These are phyloP conservation scores for Ustilago loliicola DNA, from an alignment of 1,284 basidiomycete species.

Conservation along the genomic window DNA sequence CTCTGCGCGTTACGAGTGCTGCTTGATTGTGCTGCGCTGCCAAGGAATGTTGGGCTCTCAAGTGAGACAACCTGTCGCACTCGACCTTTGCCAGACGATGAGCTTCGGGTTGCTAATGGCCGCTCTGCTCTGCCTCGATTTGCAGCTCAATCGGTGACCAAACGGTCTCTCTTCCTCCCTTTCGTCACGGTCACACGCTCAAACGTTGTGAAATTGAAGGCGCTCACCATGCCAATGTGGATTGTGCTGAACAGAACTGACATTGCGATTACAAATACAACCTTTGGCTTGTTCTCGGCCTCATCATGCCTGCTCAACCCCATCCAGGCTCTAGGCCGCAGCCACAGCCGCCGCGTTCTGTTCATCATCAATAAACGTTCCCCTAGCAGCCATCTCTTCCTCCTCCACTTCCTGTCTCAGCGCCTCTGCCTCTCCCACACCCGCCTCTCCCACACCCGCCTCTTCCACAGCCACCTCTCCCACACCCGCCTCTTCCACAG, in stretches of 20 bases:
- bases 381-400: conserved; percentile 10
- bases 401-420: conserved; percentile 17
- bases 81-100: too few species aligned
- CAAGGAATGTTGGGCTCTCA: too few species aligned
- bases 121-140: too few species aligned
- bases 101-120: too few species aligned
- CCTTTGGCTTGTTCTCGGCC: neutral
- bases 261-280: conserved; percentile 11
- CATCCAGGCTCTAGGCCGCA: neutral
- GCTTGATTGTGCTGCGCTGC: too few species aligned
- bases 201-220: neutral
- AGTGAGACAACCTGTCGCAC: too few species aligned
- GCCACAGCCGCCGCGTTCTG: neutral
- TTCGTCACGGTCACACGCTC: neutral
- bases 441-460: neutral
- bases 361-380: conserved; percentile 19
- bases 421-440: conserved; percentile 7
- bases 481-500: neutral
- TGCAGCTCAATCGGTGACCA: neutral
- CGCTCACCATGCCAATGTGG: neutral
- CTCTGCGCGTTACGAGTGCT: too few species aligned
- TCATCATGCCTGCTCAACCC: neutral
- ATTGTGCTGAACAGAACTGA: too few species aligned
- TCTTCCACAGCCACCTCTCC: conserved; percentile 11
- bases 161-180: neutral